Evolutionary conservation across 169 alveolate species (phyloP), one percentile per base, ranked within the genome.

Genomic region (Sarcocystis neurona): DNA sequence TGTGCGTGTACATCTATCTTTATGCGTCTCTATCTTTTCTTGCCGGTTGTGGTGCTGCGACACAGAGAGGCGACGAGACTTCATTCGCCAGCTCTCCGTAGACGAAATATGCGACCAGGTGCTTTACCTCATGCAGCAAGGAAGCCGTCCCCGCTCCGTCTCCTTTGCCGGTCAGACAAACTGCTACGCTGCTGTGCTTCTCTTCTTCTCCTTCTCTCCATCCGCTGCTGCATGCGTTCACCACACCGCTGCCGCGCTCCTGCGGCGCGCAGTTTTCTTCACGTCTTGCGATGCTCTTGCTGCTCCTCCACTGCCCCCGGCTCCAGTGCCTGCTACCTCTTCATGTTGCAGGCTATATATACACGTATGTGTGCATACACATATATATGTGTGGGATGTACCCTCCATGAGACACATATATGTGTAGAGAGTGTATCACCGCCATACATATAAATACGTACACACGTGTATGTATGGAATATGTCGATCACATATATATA

Each of bases 101-200:
- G 98, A 96, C 82, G 98, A 96, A 89, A 94, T 96, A 41, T 93
- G 96, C 47, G 98, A 95, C 74, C 98, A 96, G 74, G 92, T 88
- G 63, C 91, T 88, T 15, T 96, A 94, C 84, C 94, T 95, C 82
- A 96, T 92, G 86, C 93, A 93, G n/a, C 87, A 87, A 74, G 95
- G 96, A 0, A 93, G 93, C 70, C 79, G 93, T 75, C 89, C 95
- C 32, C 96, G 92, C 89, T 94, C 96, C 77, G 92, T 96, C 8
- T 95, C 97, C n/a, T 95, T 96, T 92, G 94, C 94, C 97, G 98
- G 98, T 88, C 93, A 44, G 85, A 58, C 15, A 8, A 4, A 12
- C 10, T 92, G 50, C 56, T 5, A 8, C 12, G 8, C 46, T 18
- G 3, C 56, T 15, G 4, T 0, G 43, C 70, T 37, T 39, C 27